Base-by-base conservation (phyloP, 768 basidiomycete species). In the Sporobolomyces phaffii region DNA sequence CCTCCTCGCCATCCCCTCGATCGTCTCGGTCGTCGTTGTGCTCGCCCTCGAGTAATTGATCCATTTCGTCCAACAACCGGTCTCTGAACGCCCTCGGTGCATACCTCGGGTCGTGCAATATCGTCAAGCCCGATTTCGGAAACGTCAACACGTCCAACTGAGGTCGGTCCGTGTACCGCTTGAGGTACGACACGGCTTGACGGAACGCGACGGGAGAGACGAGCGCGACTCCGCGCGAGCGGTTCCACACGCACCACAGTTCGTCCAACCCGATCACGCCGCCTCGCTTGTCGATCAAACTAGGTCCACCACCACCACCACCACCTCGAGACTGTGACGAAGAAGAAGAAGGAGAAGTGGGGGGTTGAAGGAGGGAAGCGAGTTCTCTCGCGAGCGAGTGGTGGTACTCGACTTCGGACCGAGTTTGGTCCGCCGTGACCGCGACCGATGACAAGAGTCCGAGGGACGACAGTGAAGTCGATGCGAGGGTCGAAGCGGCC, bases 381-480 rank as follows among this genome's bases (percentile, higher is more conserved):
- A 99, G 82, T 79, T 99, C 96, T 34, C 82, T 81, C 15, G 90
- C 90, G 11, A 96, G 81, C 68, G 88, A 85, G 34, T 87, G 86
- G 62, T 83, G 80, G 86, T 92, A 99, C 58, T 78, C 82, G 56
- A 81, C 79, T 73, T 94, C 91, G 74, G 91, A 88, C 59, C 83
- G 83, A 62, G 88, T 84, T 89, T 92, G 91, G 73, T 94, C 91
- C 44, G 84, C 80, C 6, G 56, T 58, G 11, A 59, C 70, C 45
- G 75, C 54, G 1, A n/a, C 38, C 22, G 47, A 26, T 14, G 41
- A 20, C 11, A 62, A 24, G 31, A 68, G 47, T 5, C 65, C 65
- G 40, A 68, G 48, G 11, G 53, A 59, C 34, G 54, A 26, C 14
- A 68, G 50, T n/a, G 41, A 43, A 7, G 48, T 1, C 2, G 59